Base-by-base conservation (phyloP, 2,329 filamentous ascomycete genomes). In the Chaetomium strumarium region DNA sequence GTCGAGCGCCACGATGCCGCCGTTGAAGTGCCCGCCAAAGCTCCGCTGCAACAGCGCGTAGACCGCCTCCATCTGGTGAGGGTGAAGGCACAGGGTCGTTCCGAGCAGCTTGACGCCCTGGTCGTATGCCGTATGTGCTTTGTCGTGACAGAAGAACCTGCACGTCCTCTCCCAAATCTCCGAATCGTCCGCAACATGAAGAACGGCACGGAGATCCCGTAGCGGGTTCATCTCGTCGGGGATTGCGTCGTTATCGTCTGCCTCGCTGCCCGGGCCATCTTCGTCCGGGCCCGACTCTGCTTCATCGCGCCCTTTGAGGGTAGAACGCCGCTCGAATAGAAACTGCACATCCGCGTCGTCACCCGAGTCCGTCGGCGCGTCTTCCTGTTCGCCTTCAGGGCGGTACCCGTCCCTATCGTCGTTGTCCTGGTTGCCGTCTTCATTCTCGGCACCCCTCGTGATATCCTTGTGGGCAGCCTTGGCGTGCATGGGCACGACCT, bases 1-100 rank as follows among this genome's bases (percentile, higher is more conserved):
- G 24, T 48, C 48, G 39, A 51, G 48, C 7, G 48, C 48, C 13
- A 51, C n/a, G 37, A 51, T 51, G 20, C 39, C 44, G 41, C 52
- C 48, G 29, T 40, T 17, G 12, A 45, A 33, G 6, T 30, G 11
- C 31, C 19, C 52, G 45, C 40, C 38, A 20, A 51, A 55, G 48
- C 48, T 51, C 47, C 52, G 52, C 42, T 49, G 20, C 41, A 55
- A 24, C 39, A 34, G 43, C 42, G 12, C 40, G 42, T 55, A 55
- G 8, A 46, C 48, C 49, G 52, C 48, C 44, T 55, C 52, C 48
- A 55, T 55, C 48, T 55, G 44, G 19, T 55, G 13, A 16, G 47
- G 48, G 49, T 17, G 48, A 14, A 55, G 48, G n/a, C 31, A 16
- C 12, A 47, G 24, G 6, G 16, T 49, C 41, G 47, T 54, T 5